Base-by-base conservation (phyloP, 2,329 filamentous ascomycete genomes). In the Xylariaceae sp. region DNA sequence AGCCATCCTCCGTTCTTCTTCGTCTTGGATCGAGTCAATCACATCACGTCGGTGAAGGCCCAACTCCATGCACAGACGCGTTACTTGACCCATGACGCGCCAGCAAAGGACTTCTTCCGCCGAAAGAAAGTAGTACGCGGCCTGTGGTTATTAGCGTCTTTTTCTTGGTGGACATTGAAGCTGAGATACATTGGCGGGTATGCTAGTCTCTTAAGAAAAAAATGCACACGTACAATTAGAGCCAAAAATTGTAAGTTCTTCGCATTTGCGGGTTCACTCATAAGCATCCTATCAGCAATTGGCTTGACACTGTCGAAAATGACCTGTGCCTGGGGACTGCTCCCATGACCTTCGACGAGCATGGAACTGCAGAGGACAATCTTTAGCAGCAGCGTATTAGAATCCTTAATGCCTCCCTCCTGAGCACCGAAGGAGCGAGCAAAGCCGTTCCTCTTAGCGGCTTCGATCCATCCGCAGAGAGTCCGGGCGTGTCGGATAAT, bases 61-160 rank as follows among this genome's bases (percentile, higher is more conserved):
- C 48, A 94, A 72, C 63, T 90, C 86, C 22, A 89, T 69, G 52
- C 88, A 94, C 64, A 93, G 77, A 4, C 90, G 79, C 12, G 86
- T 81, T 3, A 90, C 86, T 50, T 94, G 77, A 2, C 91, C 91
- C 62, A 94, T 91, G 36, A 93, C 76, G 11, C 91, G 81, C 85
- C 92, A 96, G 0, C 89, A 86, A 42, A 93, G 76, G 3, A 86
- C 77, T 64, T 96, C 91, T 52, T 95, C 88, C 56, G 92, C 90
- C 32, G 81, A 82, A 40, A 95, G 81, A 60, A 94, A 96, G 54
- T 92, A 79, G 64, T 90, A 96, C 19, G 76, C 77, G 6, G 75
- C 75, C 44, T 76, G 59, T 2, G 14, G 21, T 22, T 11, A 39
- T 61, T 33, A 59, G 56, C 37, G 36, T 27, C n/a, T n/a, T n/a